These are phyloP conservation scores for Acacia acuminata DNA, from an alignment of 306 rosid species.

Conservation along the genomic window DNA sequence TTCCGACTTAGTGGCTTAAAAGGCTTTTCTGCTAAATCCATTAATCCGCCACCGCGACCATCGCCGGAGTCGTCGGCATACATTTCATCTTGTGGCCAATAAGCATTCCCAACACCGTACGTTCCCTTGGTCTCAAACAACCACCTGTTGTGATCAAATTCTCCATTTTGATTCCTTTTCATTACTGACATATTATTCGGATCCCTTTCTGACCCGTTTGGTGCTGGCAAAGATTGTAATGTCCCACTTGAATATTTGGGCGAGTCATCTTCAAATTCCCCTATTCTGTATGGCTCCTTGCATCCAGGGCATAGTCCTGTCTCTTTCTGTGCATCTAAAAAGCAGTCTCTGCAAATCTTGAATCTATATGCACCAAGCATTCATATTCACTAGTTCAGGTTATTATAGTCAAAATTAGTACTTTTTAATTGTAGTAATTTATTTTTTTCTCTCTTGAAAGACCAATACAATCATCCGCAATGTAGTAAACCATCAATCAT, in stretches of 20 bases:
- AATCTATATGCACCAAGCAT: conserved; percentile 44
- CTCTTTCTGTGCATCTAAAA: conserved; percentile 73
- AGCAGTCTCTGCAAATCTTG: conserved; percentile 91
- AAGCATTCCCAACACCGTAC: conserved; percentile 87
- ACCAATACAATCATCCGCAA: too few species aligned
- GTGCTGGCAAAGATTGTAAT: conserved; percentile 58
- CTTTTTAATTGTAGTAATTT: too few species aligned
- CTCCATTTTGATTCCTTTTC: conserved; percentile 81
- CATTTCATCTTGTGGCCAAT: conserved; percentile 57
- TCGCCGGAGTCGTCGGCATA: conserved; percentile 48
- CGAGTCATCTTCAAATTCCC: conserved; percentile 56
- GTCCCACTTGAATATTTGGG: conserved; percentile 45
- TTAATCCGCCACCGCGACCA: conserved; percentile 36
- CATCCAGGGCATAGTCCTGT: conserved; percentile 82
- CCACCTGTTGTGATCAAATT: conserved; percentile 92
- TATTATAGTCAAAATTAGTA: not conserved
- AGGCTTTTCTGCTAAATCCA: conserved; percentile 65
- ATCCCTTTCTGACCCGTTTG: conserved; percentile 57
- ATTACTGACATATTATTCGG: conserved; percentile 72
- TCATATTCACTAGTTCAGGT: not conserved
- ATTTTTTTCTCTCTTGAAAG: too few species aligned
- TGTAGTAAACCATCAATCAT: too few species aligned
- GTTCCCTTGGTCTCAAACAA: conserved; percentile 88
- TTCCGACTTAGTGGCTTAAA: conserved; percentile 74
- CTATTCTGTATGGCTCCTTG: conserved; percentile 69